Percentiles rank a stretch among this genome's conserved stretches.
These are phyloP conservation scores for Coccinonectria pachysandricola DNA, from an alignment of 2,329 filamentous ascomycete species.

Conservation along the genomic window DNA sequence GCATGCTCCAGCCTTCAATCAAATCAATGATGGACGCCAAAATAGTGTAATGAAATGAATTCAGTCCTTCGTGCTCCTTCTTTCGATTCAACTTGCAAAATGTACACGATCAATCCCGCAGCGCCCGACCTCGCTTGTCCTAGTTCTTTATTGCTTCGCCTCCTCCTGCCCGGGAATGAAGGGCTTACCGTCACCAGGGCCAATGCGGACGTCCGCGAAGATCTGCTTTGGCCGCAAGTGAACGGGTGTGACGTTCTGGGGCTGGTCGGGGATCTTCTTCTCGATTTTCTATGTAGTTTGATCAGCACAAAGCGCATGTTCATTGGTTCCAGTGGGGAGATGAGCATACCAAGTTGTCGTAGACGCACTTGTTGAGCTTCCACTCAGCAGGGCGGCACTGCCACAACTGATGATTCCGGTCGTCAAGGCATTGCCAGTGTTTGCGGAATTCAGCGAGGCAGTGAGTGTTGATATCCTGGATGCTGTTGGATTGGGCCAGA, in stretches of 20 bases:
- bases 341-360: constrained; percentile 78
- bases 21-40: no score
- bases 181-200: constrained; percentile 32
- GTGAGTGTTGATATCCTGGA: constrained; percentile 92
- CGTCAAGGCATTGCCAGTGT: constrained; percentile 93
- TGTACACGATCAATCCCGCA: constrained; percentile 21
- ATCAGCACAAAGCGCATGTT: no score
- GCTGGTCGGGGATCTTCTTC: constrained; percentile 68
- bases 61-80: no score
- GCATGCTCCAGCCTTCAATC: no score
- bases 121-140: constrained; percentile 12
- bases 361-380: constrained; percentile 90
- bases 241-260: constrained; percentile 58
- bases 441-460: constrained; percentile 84
- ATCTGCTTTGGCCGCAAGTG: constrained; percentile 59
- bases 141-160: constrained; percentile 24
- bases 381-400: constrained; percentile 84
- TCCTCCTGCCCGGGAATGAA: constrained; percentile 26
- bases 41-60: no score
- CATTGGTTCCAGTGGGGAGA: no score
- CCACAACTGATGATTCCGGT: constrained; percentile 97
- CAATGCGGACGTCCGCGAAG: constrained; percentile 44
- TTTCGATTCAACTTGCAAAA: constrained; percentile 22
- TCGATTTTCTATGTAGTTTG: constrained; percentile 78
- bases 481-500: constrained; percentile 35